Evolutionary conservation across 805 yeast genomes (phyloP).

Genomic region (Pichia heedii): DNA sequence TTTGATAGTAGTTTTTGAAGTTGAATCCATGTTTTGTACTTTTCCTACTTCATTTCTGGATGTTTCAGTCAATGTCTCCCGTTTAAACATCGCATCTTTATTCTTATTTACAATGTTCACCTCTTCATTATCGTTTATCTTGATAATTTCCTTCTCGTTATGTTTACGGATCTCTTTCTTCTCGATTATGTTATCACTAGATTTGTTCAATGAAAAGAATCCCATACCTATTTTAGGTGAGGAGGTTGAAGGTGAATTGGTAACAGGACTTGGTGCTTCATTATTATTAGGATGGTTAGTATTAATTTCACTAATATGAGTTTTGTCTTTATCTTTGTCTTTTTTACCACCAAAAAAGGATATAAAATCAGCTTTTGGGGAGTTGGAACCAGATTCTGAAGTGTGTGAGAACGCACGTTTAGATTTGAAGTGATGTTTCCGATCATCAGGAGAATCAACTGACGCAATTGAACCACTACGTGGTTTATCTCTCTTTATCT

Average conservation of each 20-base stretch:
- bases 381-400: conserved; percentile 4
- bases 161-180: neutral
- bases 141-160: neutral
- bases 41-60: too few relatives aligned
- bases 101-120: too few relatives aligned
- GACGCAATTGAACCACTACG: conserved; percentile 2
- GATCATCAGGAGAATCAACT: neutral
- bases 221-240: conserved; percentile 9
- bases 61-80: too few relatives aligned
- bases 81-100: too few relatives aligned
- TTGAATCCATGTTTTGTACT: too few relatives aligned
- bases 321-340: conserved; percentile 2
- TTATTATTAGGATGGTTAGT: too few relatives aligned
- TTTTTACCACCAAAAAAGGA: conserved; percentile 11
- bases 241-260: neutral
- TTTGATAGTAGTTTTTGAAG: too few relatives aligned
- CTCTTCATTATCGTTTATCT: too few relatives aligned
- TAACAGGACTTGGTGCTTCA: neutral
- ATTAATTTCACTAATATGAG: too few relatives aligned
- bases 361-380: conserved; percentile 11
- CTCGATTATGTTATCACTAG: conserved; percentile 4
- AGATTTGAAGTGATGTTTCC: conserved; percentile 1
- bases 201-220: conserved; percentile 5
- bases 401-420: conserved; percentile 6
- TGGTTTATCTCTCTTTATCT: conserved; percentile 11